Percentiles rank a stretch among this genome's conserved stretches.
These are phyloP conservation scores for Cornus suecica DNA, from an alignment of 148 eudicot species.

Conservation along the genomic window DNA sequence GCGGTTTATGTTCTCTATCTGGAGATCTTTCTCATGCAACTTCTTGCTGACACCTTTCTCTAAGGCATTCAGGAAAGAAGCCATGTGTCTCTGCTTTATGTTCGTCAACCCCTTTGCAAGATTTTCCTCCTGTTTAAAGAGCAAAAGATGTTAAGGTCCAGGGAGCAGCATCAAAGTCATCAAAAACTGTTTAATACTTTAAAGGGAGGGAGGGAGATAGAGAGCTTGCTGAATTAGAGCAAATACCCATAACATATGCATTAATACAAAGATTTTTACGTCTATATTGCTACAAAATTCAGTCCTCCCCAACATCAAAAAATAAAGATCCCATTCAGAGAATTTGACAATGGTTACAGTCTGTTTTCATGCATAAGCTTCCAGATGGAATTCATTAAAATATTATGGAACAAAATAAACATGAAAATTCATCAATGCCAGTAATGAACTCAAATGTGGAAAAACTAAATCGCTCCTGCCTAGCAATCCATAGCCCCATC, in stretches of 20 bases:
- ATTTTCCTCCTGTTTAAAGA: constrained; percentile 62
- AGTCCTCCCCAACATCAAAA: background rate
- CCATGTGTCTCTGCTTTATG: constrained; percentile 69
- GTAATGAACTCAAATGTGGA: too few species aligned
- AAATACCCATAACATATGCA: too few species aligned
- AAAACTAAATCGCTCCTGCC: too few species aligned
- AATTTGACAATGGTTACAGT: too few species aligned
- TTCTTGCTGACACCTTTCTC: constrained; percentile 66
- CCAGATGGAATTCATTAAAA: background rate
- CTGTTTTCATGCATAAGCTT: background rate
- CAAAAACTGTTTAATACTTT: background rate
- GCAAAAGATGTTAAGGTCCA: background rate
- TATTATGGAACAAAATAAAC: too few species aligned
- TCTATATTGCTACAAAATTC: background rate
- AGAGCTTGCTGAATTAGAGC: background rate
- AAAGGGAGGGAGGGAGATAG: background rate
- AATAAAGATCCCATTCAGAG: background rate
- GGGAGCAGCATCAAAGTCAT: background rate
- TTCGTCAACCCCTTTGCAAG: constrained; percentile 66
- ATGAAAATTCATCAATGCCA: too few species aligned
- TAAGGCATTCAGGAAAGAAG: constrained; percentile 55
- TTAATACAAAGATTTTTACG: too few species aligned
- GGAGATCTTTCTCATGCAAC: constrained; percentile 63
- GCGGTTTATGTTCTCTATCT: constrained; percentile 68
- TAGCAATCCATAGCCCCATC: too few species aligned